These are phyloP conservation scores for Fusarium xyrophilum DNA, from an alignment of 2,329 filamentous ascomycete species.

Conservation along the genomic window DNA sequence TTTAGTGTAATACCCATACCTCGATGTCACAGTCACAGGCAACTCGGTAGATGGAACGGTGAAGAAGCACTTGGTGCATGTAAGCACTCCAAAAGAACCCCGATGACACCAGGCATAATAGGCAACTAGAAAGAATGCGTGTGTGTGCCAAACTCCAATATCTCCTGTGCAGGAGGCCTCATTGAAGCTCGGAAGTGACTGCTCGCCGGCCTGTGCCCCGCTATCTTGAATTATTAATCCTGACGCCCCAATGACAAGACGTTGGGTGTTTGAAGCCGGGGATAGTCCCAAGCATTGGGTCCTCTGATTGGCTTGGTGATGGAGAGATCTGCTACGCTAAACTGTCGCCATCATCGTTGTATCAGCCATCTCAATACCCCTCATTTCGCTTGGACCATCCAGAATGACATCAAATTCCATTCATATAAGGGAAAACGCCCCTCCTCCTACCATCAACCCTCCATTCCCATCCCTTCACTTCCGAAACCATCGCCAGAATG, in stretches of 20 bases:
- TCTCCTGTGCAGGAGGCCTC: constrained; percentile 4
- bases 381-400: constrained; percentile 19
- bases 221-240: constrained; percentile 23
- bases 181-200: constrained; percentile 8
- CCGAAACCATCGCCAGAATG: constrained; percentile 14
- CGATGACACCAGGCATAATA: background rate
- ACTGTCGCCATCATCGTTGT: constrained; percentile 14
- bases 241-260: constrained; percentile 1
- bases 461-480: background rate
- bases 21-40: constrained; percentile 11
- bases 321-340: constrained; percentile 9
- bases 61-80: background rate
- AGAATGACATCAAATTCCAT: constrained; percentile 21
- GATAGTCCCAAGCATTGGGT: background rate
- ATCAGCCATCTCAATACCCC: constrained; percentile 11
- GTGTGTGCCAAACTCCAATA: background rate
- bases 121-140: background rate
- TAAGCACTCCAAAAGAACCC: constrained; percentile 3
- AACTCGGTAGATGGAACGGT: background rate
- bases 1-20: background rate
- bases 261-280: background rate
- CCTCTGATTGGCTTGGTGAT: constrained; percentile 3
- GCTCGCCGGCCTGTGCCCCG: background rate
- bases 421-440: background rate
- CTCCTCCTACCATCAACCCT: background rate